A percentile compares a stretch with the other conserved stretches of the same genome.
These are phyloP conservation scores for Kodamaea hsintzibuensis DNA, from an alignment of 805 yeast genomes.

Conservation along the genomic window DNA sequence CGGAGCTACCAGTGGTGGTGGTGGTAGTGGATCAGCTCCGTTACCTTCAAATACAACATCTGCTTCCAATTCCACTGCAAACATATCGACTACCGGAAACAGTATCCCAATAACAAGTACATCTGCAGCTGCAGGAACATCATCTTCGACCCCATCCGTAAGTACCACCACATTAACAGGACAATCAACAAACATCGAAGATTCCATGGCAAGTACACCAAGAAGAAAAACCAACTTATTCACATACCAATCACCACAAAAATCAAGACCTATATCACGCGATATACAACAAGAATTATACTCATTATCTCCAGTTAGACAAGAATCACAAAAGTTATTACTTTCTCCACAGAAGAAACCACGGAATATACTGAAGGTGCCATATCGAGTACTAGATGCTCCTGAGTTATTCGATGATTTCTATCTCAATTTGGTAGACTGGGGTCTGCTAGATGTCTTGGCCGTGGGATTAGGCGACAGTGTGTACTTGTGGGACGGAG, in stretches of 20 bases:
- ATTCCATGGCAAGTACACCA: constrained; percentile 33
- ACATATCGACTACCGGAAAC: constrained; percentile 10
- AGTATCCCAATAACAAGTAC: too few relatives aligned
- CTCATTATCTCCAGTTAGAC: constrained; percentile 83
- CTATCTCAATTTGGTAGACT: constrained; percentile 86
- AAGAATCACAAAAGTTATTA: constrained; percentile 78
- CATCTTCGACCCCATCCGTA: constrained; percentile 16
- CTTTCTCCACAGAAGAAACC: constrained; percentile 81
- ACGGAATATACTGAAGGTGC: constrained; percentile 78
- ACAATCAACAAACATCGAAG: constrained; percentile 19
- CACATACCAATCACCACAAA: constrained; percentile 72
- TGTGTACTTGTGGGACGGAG: constrained; percentile 90
- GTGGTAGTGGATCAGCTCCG: neutral
- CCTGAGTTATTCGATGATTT: constrained; percentile 95
- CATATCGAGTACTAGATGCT: constrained; percentile 92
- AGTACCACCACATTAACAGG: neutral
- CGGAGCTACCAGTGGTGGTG: too few relatives aligned
- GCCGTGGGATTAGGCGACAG: constrained; percentile 89
- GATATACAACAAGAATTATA: constrained; percentile 74
- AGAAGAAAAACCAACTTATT: constrained; percentile 58
- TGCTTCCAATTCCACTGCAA: constrained; percentile 9
- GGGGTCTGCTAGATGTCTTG: constrained; percentile 88
- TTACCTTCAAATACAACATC: neutral
- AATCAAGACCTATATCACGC: constrained; percentile 59
- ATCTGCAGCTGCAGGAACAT: neutral